These are phyloP conservation scores for Capsicum baccatum DNA, from an alignment of 257 asterid genomes.

Conservation along the genomic window DNA sequence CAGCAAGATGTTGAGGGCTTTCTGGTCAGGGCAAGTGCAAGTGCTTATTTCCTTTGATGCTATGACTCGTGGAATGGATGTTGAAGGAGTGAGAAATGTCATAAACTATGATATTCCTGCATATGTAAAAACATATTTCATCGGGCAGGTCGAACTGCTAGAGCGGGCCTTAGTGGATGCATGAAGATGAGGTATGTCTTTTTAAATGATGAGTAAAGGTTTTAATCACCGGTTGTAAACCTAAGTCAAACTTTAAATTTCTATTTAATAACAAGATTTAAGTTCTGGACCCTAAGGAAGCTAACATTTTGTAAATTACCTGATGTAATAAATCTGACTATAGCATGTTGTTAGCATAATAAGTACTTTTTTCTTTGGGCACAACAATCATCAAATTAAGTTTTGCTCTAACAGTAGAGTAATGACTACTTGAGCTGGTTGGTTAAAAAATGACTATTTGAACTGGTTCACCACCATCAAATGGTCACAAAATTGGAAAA, in stretches of 20 bases:
- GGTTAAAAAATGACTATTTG: neutral
- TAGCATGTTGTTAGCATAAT: constrained; percentile 6
- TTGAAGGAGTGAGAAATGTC: constrained; percentile 84
- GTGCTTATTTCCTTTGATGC: constrained; percentile 89
- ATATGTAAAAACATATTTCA: constrained; percentile 78
- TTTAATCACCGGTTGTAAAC: constrained; percentile 1
- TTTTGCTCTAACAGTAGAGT: neutral
- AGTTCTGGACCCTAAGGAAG: neutral
- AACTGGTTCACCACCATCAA: constrained; percentile 13
- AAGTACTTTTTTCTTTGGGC: neutral
- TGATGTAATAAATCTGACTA: neutral
- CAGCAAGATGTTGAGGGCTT: constrained; percentile 82
- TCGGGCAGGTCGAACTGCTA: constrained; percentile 94
- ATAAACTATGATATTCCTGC: constrained; percentile 86
- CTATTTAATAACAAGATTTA: neutral
- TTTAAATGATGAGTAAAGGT: constrained; percentile 6
- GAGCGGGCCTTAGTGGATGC: constrained; percentile 82
- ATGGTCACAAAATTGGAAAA: constrained; percentile 4
- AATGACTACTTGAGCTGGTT: neutral
- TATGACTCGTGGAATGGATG: constrained; percentile 96
- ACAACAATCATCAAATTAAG: neutral
- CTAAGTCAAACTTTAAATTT: neutral
- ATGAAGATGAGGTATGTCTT: constrained; percentile 64
- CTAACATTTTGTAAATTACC: neutral
- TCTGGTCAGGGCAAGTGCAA: constrained; percentile 68